These are phyloP conservation scores for Kurtzmaniella fragi DNA, from an alignment of 805 yeast genomes.

Conservation along the genomic window DNA sequence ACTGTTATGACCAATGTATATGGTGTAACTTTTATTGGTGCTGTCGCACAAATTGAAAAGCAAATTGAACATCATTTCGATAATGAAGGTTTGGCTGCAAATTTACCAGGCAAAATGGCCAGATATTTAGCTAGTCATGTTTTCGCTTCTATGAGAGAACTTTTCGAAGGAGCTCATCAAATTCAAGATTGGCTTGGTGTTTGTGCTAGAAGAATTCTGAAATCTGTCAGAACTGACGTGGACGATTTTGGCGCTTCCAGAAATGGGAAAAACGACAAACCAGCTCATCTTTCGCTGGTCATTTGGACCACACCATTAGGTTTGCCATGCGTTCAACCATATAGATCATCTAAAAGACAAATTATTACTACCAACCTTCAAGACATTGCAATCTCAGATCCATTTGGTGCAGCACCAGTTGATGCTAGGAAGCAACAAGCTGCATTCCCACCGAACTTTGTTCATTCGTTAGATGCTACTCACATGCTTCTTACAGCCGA, in stretches of 20 bases:
- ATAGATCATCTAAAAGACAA: constrained; percentile 61
- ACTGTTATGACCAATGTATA: constrained; percentile 98
- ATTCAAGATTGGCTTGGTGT: constrained; percentile 96
- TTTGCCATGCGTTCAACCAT: constrained; percentile 95
- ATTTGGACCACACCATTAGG: constrained; percentile 98
- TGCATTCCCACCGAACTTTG: constrained; percentile 93
- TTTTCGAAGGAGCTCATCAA: constrained; percentile 87
- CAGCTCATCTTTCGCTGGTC: constrained; percentile 75
- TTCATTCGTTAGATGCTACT: constrained; percentile 93
- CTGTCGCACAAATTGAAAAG: constrained; percentile 79
- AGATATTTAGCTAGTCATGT: constrained; percentile 73
- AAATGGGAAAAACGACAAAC: constrained; percentile 30
- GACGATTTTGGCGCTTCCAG: constrained; percentile 22
- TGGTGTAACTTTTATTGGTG: constrained; percentile 94
- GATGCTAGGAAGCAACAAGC: constrained; percentile 85
- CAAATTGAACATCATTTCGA: constrained; percentile 61
- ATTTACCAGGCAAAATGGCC: constrained; percentile 24
- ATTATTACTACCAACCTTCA: constrained; percentile 81
- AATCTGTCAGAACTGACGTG: constrained; percentile 68
- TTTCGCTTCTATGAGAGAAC: constrained; percentile 75
- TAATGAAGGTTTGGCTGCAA: constrained; percentile 25
- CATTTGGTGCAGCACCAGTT: constrained; percentile 77
- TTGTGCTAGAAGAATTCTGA: constrained; percentile 75
- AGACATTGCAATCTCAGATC: constrained; percentile 81
- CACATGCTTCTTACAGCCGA: constrained; percentile 91